Evolutionary conservation across 73 alveolate genomes (phyloP), one percentile per base, ranked within the genome.

Genomic region (Paramecium sexaurelia): DNA sequence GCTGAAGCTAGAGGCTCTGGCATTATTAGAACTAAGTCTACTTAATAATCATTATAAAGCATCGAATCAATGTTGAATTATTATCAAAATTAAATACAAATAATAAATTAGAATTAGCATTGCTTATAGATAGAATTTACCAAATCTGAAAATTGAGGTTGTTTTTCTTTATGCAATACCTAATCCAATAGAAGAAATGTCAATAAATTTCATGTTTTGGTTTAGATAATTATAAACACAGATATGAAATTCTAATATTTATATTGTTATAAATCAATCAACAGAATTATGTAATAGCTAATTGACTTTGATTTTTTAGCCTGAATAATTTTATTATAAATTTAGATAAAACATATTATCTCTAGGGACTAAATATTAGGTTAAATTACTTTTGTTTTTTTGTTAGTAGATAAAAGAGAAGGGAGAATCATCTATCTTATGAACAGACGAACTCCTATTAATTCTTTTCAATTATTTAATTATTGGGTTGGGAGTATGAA

Each of bases 201-300:
- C 85, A 29, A 87, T 85, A 7, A 87, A 95, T 85, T 29, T 89
- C 86, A 26, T 95, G 97, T 55, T 97, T 97, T 10, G 88, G 89
- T 9, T 75, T 5, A 92, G 93, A 91, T 36, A 55, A n/a, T 24
- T 6, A 27, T 55, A 84, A 6, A 73, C 95, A 56, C 91, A 56
- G n/a, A 10, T 83, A 35, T 73, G 67, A 73, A 0, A 17, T 20
- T 17, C 3, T 51, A 15, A 51, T 51, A 35, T 51, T 51, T 51
- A 51, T 51, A n/a, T n/a, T n/a, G n/a, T 51, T 51, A 51, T 51
- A 51, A 51, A 51, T 51, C 67, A 51, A 51, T 51, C 67, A 17
- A 51, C 17, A 51, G 67, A 51, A 51, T 51, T 61, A 61, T 61
- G 43, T 27, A 61, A 32, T 61, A 61, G 7, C 13, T 61, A 61